Evolutionary conservation across 768 basidiomycete genomes (phyloP).

Genomic region (Psilocybe tampanensis): DNA sequence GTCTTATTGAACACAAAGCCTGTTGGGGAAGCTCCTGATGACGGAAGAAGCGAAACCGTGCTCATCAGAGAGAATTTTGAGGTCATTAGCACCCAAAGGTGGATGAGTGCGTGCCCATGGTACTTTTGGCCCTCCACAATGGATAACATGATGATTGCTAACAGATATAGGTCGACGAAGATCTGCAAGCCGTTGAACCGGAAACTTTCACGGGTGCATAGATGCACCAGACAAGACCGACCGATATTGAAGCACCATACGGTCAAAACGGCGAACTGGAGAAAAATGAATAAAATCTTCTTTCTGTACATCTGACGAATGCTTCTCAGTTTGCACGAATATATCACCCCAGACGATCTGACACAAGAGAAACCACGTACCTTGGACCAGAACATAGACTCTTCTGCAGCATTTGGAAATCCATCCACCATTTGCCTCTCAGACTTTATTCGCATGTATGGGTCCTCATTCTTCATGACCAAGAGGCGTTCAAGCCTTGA

Average conservation of each 20-base stretch:
- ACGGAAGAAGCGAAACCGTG: conserved; percentile 5
- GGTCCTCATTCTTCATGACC: no score
- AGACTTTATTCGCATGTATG: no score
- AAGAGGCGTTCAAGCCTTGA: no score
- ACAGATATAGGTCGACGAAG: not conserved
- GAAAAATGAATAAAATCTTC: not conserved
- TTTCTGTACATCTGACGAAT: not conserved
- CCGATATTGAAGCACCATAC: conserved; percentile 1
- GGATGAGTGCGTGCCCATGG: not conserved
- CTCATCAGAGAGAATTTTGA: not conserved
- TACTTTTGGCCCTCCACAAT: not conserved
- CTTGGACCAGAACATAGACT: no score
- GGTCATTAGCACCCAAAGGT: conserved; percentile 1
- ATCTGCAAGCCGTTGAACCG: not conserved
- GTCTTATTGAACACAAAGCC: not conserved
- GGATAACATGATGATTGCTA: not conserved
- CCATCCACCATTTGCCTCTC: no score
- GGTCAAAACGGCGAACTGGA: not conserved
- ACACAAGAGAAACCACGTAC: no score
- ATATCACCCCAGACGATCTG: no score
- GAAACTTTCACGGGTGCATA: not conserved
- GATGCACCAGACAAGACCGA: not conserved
- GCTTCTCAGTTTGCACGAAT: no score
- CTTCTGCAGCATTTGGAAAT: no score
- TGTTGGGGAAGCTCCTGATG: not conserved